Evolutionary conservation across 2,329 filamentous ascomycete genomes (phyloP).

Genomic region (Exophiala lecanii-corni): DNA sequence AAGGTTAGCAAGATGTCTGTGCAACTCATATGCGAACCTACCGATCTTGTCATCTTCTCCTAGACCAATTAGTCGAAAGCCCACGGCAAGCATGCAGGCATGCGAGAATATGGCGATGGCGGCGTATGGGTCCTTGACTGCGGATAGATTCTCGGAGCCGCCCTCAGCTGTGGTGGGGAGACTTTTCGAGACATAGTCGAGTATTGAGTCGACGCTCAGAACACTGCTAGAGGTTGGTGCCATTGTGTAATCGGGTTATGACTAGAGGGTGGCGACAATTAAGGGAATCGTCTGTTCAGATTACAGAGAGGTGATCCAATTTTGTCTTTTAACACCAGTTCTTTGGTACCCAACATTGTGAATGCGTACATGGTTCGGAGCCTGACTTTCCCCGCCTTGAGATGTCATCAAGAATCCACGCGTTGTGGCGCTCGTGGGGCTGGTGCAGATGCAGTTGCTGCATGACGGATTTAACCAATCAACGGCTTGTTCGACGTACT

Average conservation of each 20-base stretch:
- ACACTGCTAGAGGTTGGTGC: slow-evolving; percentile 14
- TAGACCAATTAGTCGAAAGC: slow-evolving; percentile 78
- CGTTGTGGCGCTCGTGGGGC: too few species aligned
- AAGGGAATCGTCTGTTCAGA: background rate
- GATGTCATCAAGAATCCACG: too few species aligned
- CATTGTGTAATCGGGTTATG: slow-evolving; percentile 13
- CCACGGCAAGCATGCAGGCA: slow-evolving; percentile 73
- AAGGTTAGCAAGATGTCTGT: slow-evolving; percentile 21
- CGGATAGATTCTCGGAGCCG: background rate
- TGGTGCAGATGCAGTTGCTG: too few species aligned
- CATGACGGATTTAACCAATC: too few species aligned
- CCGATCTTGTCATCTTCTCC: slow-evolving; percentile 73
- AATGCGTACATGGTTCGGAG: too few species aligned
- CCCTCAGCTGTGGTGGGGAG: slow-evolving; percentile 24
- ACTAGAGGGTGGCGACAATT: background rate
- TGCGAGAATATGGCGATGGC: slow-evolving; percentile 79
- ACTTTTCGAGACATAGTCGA: slow-evolving; percentile 27
- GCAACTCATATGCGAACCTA: slow-evolving; percentile 34
- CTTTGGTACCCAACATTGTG: too few species aligned
- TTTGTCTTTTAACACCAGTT: too few species aligned
- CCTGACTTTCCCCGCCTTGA: too few species aligned
- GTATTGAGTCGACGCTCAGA: slow-evolving; percentile 24
- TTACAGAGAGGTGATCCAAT: background rate
- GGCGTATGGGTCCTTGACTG: slow-evolving; percentile 58
- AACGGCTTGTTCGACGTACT: too few species aligned